phyloP scores from a whole-genome alignment of 257 asterid species.

The Jacaranda mimosifolia region DNA sequence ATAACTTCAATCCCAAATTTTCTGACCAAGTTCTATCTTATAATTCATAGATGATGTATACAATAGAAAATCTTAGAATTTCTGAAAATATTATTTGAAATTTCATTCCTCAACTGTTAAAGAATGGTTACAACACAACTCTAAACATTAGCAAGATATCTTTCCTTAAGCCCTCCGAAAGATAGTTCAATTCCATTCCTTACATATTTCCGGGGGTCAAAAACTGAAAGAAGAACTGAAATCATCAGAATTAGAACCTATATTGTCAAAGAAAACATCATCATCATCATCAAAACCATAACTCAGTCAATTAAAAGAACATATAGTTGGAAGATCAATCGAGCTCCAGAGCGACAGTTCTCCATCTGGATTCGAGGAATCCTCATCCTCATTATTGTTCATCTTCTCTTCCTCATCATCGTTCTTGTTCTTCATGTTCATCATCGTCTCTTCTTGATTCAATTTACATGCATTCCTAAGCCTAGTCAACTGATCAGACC shows the following conservation, averaged over 20 bases:
- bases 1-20: too few relatives aligned
- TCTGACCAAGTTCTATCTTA: neutral
- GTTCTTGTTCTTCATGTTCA: neutral
- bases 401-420: conserved; percentile 3
- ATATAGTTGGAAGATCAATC: conserved; percentile 54
- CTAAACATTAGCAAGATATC: neutral
- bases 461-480: conserved; percentile 56
- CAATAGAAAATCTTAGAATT: neutral
- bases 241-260: conserved; percentile 15
- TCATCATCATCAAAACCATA: neutral
- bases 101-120: neutral
- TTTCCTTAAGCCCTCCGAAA: conserved; percentile 26
- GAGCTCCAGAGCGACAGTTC: conserved; percentile 55
- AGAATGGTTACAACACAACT: conserved; percentile 24
- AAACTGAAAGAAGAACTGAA: neutral
- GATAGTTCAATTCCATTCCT: conserved; percentile 18
- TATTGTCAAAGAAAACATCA: neutral
- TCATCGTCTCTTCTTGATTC: conserved; percentile 39
- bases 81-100: neutral
- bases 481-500: conserved; percentile 53
- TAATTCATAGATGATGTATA: neutral
- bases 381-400: conserved; percentile 8
- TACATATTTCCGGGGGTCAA: conserved; percentile 10
- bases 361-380: conserved; percentile 13
- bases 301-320: conserved; percentile 37